phyloP scores from a whole-genome alignment of 768 basidiomycete genomes.

The Pleurotus platypus region DNA sequence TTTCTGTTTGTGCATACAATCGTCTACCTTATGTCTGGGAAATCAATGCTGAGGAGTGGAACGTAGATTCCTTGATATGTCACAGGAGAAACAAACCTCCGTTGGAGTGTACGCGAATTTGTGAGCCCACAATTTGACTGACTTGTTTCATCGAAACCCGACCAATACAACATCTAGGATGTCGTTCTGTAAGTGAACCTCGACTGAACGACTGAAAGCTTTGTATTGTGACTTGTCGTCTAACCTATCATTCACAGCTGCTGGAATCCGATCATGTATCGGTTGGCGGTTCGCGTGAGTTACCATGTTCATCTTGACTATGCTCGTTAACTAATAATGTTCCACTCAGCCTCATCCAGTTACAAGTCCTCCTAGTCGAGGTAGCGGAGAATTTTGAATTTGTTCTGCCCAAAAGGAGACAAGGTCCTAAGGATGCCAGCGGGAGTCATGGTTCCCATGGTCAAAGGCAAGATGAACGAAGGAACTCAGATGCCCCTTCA shows the following conservation, averaged over 20 bases:
- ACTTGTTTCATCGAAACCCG: not conserved
- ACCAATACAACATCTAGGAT: not conserved
- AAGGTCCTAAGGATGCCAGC: conserved; percentile 25
- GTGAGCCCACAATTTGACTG: conserved; percentile 13
- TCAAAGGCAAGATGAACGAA: conserved; percentile 17
- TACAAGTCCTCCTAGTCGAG: conserved; percentile 38
- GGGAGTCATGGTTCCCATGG: conserved; percentile 29
- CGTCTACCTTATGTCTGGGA: conserved; percentile 17
- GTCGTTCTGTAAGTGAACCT: not conserved
- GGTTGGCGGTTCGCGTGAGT: conserved; percentile 13
- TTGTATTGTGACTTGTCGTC: not conserved
- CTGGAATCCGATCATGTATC: conserved; percentile 9
- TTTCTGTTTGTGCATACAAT: conserved; percentile 33
- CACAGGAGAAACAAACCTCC: conserved; percentile 11
- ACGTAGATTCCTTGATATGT: conserved; percentile 13
- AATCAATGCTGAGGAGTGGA: conserved; percentile 17
- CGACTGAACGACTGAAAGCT: not conserved
- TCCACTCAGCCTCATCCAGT: conserved; percentile 24
- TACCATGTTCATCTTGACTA: conserved; percentile 15
- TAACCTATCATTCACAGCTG: not conserved
- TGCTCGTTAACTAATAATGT: not conserved
- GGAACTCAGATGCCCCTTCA: conserved; percentile 31
- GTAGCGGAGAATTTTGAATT: conserved; percentile 36
- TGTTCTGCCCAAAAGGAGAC: conserved; percentile 25
- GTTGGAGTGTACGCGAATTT: conserved; percentile 21